These are phyloP conservation scores for Cymbidium sinense DNA, from an alignment of 106 monocot genomes.

Conservation along the genomic window DNA sequence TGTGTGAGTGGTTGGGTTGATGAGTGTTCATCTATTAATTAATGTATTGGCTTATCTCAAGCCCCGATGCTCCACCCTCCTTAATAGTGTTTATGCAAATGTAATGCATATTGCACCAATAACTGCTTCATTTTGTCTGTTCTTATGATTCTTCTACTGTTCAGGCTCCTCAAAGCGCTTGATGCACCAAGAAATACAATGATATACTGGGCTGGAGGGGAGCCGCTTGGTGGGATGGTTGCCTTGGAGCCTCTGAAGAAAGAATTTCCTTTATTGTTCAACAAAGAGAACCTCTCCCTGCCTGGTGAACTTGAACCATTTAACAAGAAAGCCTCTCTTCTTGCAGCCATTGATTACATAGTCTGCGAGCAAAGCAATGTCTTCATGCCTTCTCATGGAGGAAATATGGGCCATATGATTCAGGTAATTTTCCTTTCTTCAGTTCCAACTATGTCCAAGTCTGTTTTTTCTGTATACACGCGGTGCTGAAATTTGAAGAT, in stretches of 20 bases:
- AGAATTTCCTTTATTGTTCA: slow-evolving; percentile 66
- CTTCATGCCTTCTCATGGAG: slow-evolving; percentile 94
- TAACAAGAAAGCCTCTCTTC: slow-evolving; percentile 48
- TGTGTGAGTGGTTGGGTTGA: no score
- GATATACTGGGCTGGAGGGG: slow-evolving; percentile 93
- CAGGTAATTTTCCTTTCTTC: slow-evolving; percentile 6
- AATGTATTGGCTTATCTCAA: no score
- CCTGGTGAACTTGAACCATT: slow-evolving; percentile 62
- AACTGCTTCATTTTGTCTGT: background rate
- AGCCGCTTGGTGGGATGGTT: slow-evolving; percentile 61
- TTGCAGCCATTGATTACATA: slow-evolving; percentile 88
- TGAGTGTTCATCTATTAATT: no score
- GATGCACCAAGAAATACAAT: slow-evolving; percentile 52
- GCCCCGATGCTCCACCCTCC: no score
- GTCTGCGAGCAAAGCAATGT: slow-evolving; percentile 76
- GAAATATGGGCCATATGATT: slow-evolving; percentile 80
- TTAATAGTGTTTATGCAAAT: no score
- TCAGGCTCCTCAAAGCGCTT: slow-evolving; percentile 71
- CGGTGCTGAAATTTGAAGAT: no score
- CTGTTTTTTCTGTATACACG: no score
- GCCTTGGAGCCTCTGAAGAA: slow-evolving; percentile 44
- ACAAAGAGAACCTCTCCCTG: slow-evolving; percentile 61
- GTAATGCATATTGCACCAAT: no score
- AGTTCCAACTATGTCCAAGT: no score
- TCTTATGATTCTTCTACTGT: background rate